Evolutionary conservation across 768 basidiomycete genomes (phyloP).

Genomic region (Pulveroboletus sp.): DNA sequence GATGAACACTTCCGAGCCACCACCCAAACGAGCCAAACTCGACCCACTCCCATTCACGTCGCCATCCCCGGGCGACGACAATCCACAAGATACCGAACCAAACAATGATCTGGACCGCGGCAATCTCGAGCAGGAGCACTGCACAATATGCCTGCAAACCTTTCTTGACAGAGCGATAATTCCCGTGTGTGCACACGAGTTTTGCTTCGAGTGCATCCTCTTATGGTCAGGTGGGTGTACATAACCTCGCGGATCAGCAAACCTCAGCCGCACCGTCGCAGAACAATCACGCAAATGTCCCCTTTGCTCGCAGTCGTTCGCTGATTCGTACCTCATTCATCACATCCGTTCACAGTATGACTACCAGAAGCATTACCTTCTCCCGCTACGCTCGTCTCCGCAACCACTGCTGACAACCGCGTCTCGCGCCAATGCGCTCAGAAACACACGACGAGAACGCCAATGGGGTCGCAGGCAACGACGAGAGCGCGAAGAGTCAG

Average conservation of each 20-base stretch:
- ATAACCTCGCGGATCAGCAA: background rate
- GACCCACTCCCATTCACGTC: constrained; percentile 20
- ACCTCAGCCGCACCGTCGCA: constrained; percentile 20
- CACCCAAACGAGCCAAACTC: constrained; percentile 39
- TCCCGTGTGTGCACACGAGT: constrained; percentile 85
- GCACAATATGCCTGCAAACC: constrained; percentile 82
- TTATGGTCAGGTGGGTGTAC: constrained; percentile 73
- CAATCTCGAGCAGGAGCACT: constrained; percentile 39
- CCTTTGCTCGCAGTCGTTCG: constrained; percentile 64
- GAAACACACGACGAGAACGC: constrained; percentile 37
- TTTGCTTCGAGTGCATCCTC: constrained; percentile 88
- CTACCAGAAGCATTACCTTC: constrained; percentile 75
- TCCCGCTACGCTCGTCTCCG: constrained; percentile 55
- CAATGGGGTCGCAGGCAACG: constrained; percentile 55
- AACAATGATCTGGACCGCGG: background rate
- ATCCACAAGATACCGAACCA: background rate
- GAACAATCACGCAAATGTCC: constrained; percentile 79
- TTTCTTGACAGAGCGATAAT: constrained; percentile 77
- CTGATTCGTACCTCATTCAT: constrained; percentile 72
- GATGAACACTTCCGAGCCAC: constrained; percentile 10
- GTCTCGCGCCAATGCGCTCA: constrained; percentile 27
- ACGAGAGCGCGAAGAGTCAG: constrained; percentile 51
- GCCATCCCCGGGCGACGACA: constrained; percentile 1
- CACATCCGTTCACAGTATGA: constrained; percentile 73
- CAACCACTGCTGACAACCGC: constrained; percentile 33